Conservation (phyloP, 345 rosid species). For the Cardamine resedifolia region DNA sequence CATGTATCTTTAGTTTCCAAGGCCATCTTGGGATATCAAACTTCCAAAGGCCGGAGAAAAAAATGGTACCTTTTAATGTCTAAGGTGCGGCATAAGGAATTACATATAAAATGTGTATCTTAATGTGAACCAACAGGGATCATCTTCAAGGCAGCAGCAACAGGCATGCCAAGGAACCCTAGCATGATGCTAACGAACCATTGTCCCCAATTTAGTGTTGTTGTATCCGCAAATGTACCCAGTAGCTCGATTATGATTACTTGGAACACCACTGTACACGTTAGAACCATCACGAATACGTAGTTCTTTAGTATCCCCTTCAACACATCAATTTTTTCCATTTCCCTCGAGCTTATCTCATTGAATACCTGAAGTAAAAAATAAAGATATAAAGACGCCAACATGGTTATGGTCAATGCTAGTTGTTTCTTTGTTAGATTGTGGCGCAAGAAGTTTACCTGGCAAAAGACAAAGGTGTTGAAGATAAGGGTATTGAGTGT, state of each 20-base stretch:
- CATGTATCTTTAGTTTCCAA: constrained; percentile 16
- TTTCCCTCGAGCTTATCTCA: constrained; percentile 77
- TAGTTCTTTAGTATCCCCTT: constrained; percentile 65
- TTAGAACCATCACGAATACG: constrained; percentile 57
- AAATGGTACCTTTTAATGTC: not conserved
- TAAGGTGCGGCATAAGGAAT: not conserved
- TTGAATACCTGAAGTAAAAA: constrained; percentile 57
- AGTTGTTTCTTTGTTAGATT: not conserved
- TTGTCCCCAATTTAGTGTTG: constrained; percentile 64
- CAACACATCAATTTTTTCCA: constrained; percentile 75
- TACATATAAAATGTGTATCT: constrained; percentile 7
- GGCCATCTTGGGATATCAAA: constrained; percentile 16
- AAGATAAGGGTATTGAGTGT: constrained; percentile 75
- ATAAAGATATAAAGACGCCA: not conserved
- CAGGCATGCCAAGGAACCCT: constrained; percentile 96
- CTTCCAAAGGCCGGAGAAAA: constrained; percentile 27
- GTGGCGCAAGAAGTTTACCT: constrained; percentile 46
- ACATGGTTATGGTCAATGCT: not conserved
- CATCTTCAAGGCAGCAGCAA: constrained; percentile 80
- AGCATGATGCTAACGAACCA: constrained; percentile 73
- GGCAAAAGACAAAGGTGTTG: constrained; percentile 86
- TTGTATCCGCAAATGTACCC: constrained; percentile 70
- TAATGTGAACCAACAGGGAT: constrained; percentile 58
- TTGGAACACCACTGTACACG: constrained; percentile 63
- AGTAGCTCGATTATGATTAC: constrained; percentile 64